Percentiles rank a stretch among this genome's conserved stretches.
Evolutionary conservation across 2,329 filamentous ascomycete genomes (phyloP).

Genomic region (Paecilomyces variotii): DNA sequence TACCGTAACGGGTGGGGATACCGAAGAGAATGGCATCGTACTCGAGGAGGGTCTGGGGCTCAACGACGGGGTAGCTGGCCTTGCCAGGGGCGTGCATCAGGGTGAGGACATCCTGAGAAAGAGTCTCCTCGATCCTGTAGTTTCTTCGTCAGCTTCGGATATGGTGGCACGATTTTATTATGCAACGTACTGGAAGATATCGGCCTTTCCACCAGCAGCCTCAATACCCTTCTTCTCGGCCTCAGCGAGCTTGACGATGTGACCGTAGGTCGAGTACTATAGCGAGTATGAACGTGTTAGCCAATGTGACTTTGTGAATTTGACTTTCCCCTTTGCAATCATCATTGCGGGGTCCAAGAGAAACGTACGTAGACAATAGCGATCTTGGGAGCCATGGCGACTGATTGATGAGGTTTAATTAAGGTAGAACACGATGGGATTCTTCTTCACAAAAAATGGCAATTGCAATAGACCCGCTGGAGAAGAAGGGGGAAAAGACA

Average conservation of each 20-base stretch:
- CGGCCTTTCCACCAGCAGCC: constrained; percentile 71
- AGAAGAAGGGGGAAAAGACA: neutral
- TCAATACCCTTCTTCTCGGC: constrained; percentile 87
- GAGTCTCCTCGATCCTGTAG: constrained; percentile 72
- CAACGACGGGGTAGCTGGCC: constrained; percentile 56
- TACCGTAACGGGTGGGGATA: constrained; percentile 92
- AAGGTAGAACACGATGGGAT: neutral
- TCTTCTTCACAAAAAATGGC: neutral
- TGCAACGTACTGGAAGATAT: constrained; percentile 67
- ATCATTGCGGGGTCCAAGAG: constrained; percentile 13
- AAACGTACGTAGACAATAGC: constrained; percentile 77
- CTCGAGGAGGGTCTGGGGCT: constrained; percentile 53
- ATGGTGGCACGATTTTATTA: neutral
- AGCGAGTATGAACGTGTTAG: neutral
- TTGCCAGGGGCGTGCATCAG: constrained; percentile 92
- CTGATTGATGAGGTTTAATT: constrained; percentile 4
- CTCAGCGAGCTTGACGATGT: constrained; percentile 74
- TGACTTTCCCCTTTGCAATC: constrained; percentile 2
- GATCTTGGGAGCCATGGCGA: constrained; percentile 78
- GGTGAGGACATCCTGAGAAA: constrained; percentile 67
- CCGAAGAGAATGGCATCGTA: constrained; percentile 91
- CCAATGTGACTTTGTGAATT: neutral
- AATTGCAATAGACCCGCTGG: neutral
- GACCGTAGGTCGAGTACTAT: constrained; percentile 91
- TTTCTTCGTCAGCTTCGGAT: constrained; percentile 5